Evolutionary conservation across 352 stramenopile genomes (phyloP), one percentile per base, ranked within the genome.

Genomic region (Aphanomyces stellatus): DNA sequence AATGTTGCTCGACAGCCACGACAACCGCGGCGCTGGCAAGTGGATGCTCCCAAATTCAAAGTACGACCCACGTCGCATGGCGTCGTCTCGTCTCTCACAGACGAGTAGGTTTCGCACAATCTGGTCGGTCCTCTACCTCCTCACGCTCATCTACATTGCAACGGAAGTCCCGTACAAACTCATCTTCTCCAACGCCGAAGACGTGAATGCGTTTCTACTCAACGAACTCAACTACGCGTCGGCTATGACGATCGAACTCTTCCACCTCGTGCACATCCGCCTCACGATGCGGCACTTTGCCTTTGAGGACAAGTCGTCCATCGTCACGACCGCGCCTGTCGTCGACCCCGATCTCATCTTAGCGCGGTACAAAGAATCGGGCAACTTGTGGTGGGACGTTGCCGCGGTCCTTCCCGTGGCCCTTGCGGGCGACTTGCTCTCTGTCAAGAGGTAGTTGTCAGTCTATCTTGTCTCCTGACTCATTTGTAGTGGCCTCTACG

Each of bases 321-420:
- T 87, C 53, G 82, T 90, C 25, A 67, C 41, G 3, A 67, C 60
- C 7, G 60, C 60, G 30, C 76, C 77, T 0, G 81, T 92, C 15
- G 85, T 65, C 4, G 81, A 90, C 42, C 19, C 79, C 1, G 72
- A 72, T 13, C 88, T 88, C 37, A 92, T 92, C 37, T 88, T 88
- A 4, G 65, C 82, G 22, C 69, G 72, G 2, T 92, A 90, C 69
- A 76, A 80, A 46, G 74, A 82, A 27, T 76, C 74, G 15, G 74
- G 76, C 3, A 61, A 88, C 55, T 77, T 67, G 69, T n/a, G 79
- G 3, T 67, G 41, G 40, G 83, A 92, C 55, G 30, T 90, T 15
- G 3, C 88, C 0, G 77, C 77, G 11, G 80, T 86, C 25, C n/a
- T 90, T 1, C 83, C 83, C 1, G 37, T 90, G 2, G 67, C 81